Percentiles rank a stretch among this genome's conserved stretches.
phyloP scores from a whole-genome alignment of 805 yeast genomes.

The Yamadazyma ubonensis region DNA sequence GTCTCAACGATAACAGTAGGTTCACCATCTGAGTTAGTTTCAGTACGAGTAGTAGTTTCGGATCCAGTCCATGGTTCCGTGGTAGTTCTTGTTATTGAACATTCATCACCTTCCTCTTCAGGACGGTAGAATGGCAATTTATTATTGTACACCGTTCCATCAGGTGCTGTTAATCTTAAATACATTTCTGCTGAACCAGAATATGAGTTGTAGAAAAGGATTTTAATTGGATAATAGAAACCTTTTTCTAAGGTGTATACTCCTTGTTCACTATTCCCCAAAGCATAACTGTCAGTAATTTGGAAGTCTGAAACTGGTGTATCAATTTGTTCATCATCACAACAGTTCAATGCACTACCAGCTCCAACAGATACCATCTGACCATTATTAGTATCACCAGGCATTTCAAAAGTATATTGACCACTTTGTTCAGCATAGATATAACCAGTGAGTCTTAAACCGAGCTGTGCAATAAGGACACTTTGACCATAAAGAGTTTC shows the following conservation, averaged over 20 bases:
- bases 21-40: too few relatives aligned
- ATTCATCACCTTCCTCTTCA: too few relatives aligned
- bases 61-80: too few relatives aligned
- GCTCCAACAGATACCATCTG: not conserved
- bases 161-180: not conserved
- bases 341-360: slow-evolving; percentile 10
- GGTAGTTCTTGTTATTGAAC: not conserved
- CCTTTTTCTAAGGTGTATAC: not conserved
- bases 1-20: too few relatives aligned
- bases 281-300: not conserved
- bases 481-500: slow-evolving; percentile 3
- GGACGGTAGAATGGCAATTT: not conserved
- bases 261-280: not conserved
- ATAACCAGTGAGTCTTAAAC: slow-evolving; percentile 9
- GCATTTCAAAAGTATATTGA: slow-evolving; percentile 1
- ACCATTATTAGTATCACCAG: slow-evolving; percentile 2
- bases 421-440: slow-evolving; percentile 7
- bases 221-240: not conserved
- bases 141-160: not conserved
- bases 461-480: not conserved
- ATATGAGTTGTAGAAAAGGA: not conserved
- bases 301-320: too few relatives aligned
- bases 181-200: not conserved
- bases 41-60: too few relatives aligned
- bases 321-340: not conserved